Conservation (phyloP, 2,329 filamentous ascomycete species). For the Fusarium duplospermum region DNA sequence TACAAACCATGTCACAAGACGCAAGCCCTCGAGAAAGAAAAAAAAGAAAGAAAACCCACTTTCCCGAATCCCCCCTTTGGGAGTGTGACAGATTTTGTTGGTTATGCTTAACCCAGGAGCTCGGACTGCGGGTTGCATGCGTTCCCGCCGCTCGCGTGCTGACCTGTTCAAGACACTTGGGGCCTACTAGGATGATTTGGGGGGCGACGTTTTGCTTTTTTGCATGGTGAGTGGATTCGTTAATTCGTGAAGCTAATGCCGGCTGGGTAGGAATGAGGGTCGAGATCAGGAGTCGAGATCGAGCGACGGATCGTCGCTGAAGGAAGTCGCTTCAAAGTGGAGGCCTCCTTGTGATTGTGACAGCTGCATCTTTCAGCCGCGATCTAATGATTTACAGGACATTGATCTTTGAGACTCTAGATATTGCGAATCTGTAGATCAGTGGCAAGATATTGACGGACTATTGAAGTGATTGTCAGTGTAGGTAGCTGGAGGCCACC, state of each 20-base stretch:
- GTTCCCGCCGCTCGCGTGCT: background rate
- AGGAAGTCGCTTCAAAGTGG: background rate
- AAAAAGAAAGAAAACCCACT: background rate
- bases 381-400: background rate
- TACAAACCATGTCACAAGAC: background rate
- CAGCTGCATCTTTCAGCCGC: background rate
- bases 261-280: background rate
- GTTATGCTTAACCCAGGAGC: conserved; percentile 2
- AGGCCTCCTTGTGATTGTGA: background rate
- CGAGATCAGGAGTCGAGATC: background rate
- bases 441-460: background rate
- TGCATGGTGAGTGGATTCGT: background rate
- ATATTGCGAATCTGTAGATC: background rate
- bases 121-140: background rate
- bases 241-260: background rate
- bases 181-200: background rate
- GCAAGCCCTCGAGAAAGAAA: background rate
- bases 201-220: conserved; percentile 2
- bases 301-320: conserved; percentile 4
- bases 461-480: background rate
- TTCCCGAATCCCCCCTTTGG: background rate
- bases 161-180: background rate
- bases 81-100: background rate
- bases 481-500: background rate
- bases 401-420: background rate